phyloP scores from a whole-genome alignment of 805 yeast genomes.

The Cyberlindnera bimundalis region DNA sequence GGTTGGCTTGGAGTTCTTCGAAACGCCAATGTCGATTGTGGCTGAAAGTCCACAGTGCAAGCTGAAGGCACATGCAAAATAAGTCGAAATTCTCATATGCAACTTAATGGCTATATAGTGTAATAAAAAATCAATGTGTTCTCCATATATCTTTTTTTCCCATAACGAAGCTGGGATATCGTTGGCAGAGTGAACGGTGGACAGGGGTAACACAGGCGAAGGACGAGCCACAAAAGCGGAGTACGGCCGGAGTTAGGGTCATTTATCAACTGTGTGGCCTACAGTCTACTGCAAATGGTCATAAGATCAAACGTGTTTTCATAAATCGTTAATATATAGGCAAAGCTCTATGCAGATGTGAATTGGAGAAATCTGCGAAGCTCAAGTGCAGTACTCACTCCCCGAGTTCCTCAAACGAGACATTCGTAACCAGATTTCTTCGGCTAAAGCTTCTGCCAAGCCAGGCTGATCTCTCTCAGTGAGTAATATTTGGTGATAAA shows the following conservation, averaged over 20 bases:
- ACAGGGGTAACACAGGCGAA: no score
- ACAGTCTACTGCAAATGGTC: no score
- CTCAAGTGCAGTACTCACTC: no score
- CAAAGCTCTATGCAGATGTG: no score
- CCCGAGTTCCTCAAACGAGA: slow-evolving; percentile 18
- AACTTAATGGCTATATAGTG: no score
- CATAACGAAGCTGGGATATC: no score
- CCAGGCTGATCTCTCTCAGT: slow-evolving; percentile 60
- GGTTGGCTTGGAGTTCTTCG: slow-evolving; percentile 2
- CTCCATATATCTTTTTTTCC: no score
- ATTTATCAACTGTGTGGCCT: background rate
- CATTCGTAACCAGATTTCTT: slow-evolving; percentile 50
- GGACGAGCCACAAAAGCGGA: background rate
- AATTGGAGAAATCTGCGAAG: no score
- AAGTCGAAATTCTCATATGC: background rate
- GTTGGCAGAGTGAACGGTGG: no score
- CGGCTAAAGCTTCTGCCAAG: slow-evolving; percentile 59
- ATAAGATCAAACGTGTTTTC: no score
- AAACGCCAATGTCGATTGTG: background rate
- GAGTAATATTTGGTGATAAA: slow-evolving; percentile 38
- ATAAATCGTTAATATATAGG: no score
- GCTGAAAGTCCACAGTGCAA: background rate
- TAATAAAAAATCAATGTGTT: no score
- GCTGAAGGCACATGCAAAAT: background rate
- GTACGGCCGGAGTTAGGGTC: background rate